These are phyloP conservation scores for Gleditsia sinensis DNA, from an alignment of 306 rosid genomes.

Conservation along the genomic window DNA sequence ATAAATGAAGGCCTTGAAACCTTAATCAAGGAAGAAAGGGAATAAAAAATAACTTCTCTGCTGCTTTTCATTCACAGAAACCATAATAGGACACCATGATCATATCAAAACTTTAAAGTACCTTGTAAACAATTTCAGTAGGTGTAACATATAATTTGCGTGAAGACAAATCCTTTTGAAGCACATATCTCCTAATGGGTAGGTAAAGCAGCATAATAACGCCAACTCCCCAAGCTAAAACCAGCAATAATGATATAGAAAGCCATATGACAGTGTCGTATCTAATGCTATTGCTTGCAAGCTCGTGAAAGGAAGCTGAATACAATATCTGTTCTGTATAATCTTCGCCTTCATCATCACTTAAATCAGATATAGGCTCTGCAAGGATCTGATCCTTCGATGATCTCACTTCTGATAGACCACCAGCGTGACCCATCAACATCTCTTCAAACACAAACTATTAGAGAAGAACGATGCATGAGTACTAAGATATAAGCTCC, in stretches of 20 bases:
- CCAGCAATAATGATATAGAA: constrained; percentile 77
- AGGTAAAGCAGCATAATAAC: constrained; percentile 82
- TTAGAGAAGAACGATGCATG: constrained; percentile 29
- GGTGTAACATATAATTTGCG: constrained; percentile 80
- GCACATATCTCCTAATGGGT: constrained; percentile 70
- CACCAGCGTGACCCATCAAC: constrained; percentile 71
- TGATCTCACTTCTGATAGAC: constrained; percentile 54
- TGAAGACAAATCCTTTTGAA: constrained; percentile 70
- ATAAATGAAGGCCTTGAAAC: constrained; percentile 84
- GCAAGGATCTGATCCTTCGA: constrained; percentile 53
- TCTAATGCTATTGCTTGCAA: constrained; percentile 51
- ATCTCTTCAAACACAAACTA: constrained; percentile 53
- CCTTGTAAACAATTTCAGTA: constrained; percentile 77
- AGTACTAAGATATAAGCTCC: constrained; percentile 17
- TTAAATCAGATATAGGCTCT: constrained; percentile 51
- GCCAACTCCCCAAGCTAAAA: constrained; percentile 92
- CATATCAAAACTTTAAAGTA: constrained; percentile 22
- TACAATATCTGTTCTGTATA: constrained; percentile 57
- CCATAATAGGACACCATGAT: background rate
- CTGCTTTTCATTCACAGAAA: background rate
- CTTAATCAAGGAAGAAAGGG: constrained; percentile 41
- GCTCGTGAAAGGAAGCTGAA: constrained; percentile 77
- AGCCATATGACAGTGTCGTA: constrained; percentile 85
- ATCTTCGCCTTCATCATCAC: constrained; percentile 54
- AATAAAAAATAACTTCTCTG: constrained; percentile 10